Evolutionary conservation across 2,329 filamentous ascomycete genomes (phyloP).

Genomic region (Chalaropsis ovoidea): DNA sequence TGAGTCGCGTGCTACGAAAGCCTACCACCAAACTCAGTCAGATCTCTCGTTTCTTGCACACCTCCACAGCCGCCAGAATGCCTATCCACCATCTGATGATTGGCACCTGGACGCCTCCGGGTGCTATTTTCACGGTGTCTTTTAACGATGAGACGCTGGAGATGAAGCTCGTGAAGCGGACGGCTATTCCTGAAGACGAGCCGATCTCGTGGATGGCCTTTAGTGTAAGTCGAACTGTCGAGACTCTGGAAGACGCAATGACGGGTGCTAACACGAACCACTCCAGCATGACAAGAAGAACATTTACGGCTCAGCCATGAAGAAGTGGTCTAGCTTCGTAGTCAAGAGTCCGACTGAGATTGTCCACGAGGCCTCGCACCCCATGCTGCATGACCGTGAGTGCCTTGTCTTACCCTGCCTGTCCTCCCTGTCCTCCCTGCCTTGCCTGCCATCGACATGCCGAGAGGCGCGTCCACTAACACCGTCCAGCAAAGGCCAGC

Average conservation of each 20-base stretch:
- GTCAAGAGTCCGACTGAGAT: slow-evolving; percentile 69
- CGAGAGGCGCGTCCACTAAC: slow-evolving; percentile 14
- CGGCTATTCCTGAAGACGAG: slow-evolving; percentile 69
- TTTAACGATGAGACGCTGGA: slow-evolving; percentile 75
- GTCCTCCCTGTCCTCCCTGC: neutral
- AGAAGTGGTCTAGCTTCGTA: slow-evolving; percentile 78
- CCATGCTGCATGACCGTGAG: slow-evolving; percentile 66
- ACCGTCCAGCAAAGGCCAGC: slow-evolving; percentile 51
- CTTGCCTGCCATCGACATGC: slow-evolving; percentile 17
- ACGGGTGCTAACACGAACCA: neutral
- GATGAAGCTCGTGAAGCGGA: slow-evolving; percentile 66
- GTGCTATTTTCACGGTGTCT: slow-evolving; percentile 78
- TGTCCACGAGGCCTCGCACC: slow-evolving; percentile 60
- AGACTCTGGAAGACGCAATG: neutral
- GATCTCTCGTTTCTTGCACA: neutral
- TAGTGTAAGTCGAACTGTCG: slow-evolving; percentile 47
- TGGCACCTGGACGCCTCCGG: slow-evolving; percentile 82
- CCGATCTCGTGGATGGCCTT: slow-evolving; percentile 93
- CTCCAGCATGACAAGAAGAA: slow-evolving; percentile 65
- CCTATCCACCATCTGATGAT: slow-evolving; percentile 80
- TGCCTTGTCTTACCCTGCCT: neutral
- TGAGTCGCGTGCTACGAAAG: neutral
- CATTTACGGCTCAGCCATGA: slow-evolving; percentile 85
- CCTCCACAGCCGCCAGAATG: slow-evolving; percentile 42
- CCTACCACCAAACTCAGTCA: neutral